These are phyloP conservation scores for Xylaria longipes DNA, from an alignment of 495 filamentous ascomycete genomes.

Conservation along the genomic window DNA sequence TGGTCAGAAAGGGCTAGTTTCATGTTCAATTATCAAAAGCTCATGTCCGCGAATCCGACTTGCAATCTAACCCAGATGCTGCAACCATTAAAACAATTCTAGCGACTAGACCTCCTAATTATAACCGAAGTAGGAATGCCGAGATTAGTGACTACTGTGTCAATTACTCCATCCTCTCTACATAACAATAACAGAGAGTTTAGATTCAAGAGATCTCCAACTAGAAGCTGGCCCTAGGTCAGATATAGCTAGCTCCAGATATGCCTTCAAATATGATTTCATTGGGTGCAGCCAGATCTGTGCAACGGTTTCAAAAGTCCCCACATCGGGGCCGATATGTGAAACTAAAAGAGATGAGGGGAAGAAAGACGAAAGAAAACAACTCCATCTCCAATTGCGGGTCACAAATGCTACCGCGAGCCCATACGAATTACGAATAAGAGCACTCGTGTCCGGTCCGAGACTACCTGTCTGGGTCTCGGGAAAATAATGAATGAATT, in stretches of 20 bases:
- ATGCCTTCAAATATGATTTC: too few species aligned
- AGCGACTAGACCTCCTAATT: background rate
- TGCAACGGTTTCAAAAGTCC: too few species aligned
- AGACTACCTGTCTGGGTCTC: background rate
- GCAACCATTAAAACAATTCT: background rate
- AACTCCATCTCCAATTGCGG: background rate
- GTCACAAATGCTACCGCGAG: background rate
- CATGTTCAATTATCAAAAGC: too few species aligned
- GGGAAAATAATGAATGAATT: background rate
- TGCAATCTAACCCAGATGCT: background rate
- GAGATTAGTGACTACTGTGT: too few species aligned
- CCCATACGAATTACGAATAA: background rate
- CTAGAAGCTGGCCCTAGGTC: background rate
- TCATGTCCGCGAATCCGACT: too few species aligned
- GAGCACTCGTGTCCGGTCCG: conserved; percentile 2
- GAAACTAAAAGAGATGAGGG: background rate
- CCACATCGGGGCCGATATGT: too few species aligned
- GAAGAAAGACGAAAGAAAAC: background rate
- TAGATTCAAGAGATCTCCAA: background rate
- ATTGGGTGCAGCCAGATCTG: too few species aligned
- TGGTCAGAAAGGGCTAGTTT: too few species aligned
- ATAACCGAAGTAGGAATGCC: too few species aligned
- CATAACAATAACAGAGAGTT: too few species aligned
- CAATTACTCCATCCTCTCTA: too few species aligned
- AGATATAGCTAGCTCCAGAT: background rate